Evolutionary conservation across 139 green algal species (phyloP), one percentile per base, ranked within the genome.

Genomic region (Zygnema cylindricum): DNA sequence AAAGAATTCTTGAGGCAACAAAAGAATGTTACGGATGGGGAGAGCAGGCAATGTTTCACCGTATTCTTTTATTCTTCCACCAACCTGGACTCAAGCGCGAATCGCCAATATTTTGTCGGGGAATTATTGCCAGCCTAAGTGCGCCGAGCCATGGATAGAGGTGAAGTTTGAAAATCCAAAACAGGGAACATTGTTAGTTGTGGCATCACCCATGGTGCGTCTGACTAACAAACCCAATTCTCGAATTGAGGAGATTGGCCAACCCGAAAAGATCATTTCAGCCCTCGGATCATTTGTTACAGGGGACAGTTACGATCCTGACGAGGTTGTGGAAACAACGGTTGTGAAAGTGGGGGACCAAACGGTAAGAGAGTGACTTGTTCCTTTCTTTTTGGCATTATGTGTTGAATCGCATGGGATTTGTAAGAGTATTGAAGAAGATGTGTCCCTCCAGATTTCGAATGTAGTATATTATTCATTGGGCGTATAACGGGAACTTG

Each of bases 281-380:
- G 92, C 92, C 2, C 79, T 97, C 0, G 95, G 95, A 30, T 90
- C 94, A 54, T 98, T 95, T 90, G 96, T 97, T 79, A 98, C 95
- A n/a, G 94, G 95, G 82, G 63, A 93, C 41, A 94, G 88, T 16
- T 93, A 94, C 54, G 76, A 95, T 69, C 91, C 94, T 23, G 87
- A 93, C 39, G 93, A 95, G 40, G 93, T 93, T 57, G 87, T 95
- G 3, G 69, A 94, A 25, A 77, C 41, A n/a, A 89, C 40, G 39
- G 76, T 87, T 21, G 81, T 69, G 41, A 55, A 86, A 77, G 36
- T 85, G 3, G 49, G 79, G 0, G 76, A 89, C 71, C 43, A 35
- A 63, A 88, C 36, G 33, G 86, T 82, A 55, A 93, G 11, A 63
- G n/a, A n/a, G n/a, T n/a, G n/a, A n/a, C n/a, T n/a, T n/a, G n/a